Evolutionary conservation across 495 filamentous ascomycete genomes (phyloP).

Genomic region (Alectoria sarmentosa): DNA sequence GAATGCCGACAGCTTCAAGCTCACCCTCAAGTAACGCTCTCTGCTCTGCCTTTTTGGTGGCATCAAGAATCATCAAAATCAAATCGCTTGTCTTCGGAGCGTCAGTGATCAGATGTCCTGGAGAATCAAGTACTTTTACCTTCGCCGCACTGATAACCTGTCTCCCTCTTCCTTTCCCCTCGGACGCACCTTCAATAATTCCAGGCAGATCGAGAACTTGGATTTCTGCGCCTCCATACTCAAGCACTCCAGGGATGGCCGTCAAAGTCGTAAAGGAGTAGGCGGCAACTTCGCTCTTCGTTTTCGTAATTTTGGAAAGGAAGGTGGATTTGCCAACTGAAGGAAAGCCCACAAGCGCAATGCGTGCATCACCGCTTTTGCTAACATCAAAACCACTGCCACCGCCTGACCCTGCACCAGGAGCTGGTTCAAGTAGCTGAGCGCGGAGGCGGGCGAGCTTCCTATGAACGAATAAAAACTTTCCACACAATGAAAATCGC

Average conservation of each 20-base stretch:
- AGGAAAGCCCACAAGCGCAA: slow-evolving; percentile 95
- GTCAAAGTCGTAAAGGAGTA: slow-evolving; percentile 98
- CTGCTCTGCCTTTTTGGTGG: slow-evolving; percentile 95
- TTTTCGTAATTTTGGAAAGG: slow-evolving; percentile 98
- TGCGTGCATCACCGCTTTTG: slow-evolving; percentile 94
- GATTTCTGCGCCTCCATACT: slow-evolving; percentile 97
- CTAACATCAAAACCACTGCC: slow-evolving; percentile 92
- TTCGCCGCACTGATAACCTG: slow-evolving; percentile 99
- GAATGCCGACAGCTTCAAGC: slow-evolving; percentile 92
- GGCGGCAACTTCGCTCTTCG: slow-evolving; percentile 89
- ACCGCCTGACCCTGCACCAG: slow-evolving; percentile 61
- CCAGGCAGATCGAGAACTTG: slow-evolving; percentile 97
- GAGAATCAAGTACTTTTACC: slow-evolving; percentile 28
- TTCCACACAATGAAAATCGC: background rate
- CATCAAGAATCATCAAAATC: slow-evolving; percentile 94
- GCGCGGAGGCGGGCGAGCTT: slow-evolving; percentile 95
- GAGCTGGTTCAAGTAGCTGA: slow-evolving; percentile 86
- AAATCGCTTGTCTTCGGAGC: slow-evolving; percentile 79
- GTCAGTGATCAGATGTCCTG: too few species aligned
- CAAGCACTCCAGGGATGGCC: slow-evolving; percentile 93
- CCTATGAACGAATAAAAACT: slow-evolving; percentile 36
- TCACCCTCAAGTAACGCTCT: slow-evolving; percentile 84
- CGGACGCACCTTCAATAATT: slow-evolving; percentile 95
- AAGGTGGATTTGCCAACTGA: slow-evolving; percentile 99
- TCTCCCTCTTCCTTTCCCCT: slow-evolving; percentile 92